A percentile compares a stretch with the other conserved stretches of the same genome.
Conservation (phyloP, 2,329 filamentous ascomycete genomes). For the Aspergillus sojae region DNA sequence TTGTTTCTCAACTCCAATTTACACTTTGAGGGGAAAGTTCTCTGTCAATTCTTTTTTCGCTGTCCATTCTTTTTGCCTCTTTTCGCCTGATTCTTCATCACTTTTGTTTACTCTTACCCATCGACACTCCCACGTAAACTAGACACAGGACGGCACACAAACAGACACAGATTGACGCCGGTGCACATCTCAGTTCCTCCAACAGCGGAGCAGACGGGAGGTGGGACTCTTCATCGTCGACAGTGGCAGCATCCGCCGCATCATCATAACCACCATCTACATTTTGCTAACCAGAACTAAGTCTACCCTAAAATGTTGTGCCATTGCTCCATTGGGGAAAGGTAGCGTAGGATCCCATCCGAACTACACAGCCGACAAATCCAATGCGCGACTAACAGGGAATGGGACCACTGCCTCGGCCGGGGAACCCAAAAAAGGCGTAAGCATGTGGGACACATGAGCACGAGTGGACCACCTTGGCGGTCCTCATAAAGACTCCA, state of each 20-base stretch:
- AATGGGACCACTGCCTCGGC: constrained; percentile 20
- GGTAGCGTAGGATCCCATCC: constrained; percentile 11
- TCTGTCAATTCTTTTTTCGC: constrained; percentile 5
- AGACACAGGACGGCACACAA: constrained; percentile 12
- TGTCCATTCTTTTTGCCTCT: constrained; percentile 4
- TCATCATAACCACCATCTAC: constrained; percentile 3
- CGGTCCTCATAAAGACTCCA: constrained; percentile 17
- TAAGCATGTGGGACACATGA: constrained; percentile 25
- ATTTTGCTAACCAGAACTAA: constrained; percentile 3
- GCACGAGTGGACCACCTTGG: constrained; percentile 27
- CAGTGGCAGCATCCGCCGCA: constrained; percentile 5
- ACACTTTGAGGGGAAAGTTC: neutral
- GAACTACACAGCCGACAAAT: constrained; percentile 17
- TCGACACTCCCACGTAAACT: neutral
- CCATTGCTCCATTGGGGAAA: constrained; percentile 21
- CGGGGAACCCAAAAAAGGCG: constrained; percentile 28
- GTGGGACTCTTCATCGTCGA: constrained; percentile 15
- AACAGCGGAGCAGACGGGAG: constrained; percentile 17
- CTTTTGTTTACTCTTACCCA: neutral
- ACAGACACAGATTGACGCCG: constrained; percentile 16
- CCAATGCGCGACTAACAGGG: constrained; percentile 10
- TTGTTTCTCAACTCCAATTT: constrained; percentile 7
- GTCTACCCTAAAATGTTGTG: constrained; percentile 14
- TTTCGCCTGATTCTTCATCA: neutral
- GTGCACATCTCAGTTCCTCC: constrained; percentile 20